Conservation (phyloP, 768 basidiomycete species). For the Gyrodon lividus region DNA sequence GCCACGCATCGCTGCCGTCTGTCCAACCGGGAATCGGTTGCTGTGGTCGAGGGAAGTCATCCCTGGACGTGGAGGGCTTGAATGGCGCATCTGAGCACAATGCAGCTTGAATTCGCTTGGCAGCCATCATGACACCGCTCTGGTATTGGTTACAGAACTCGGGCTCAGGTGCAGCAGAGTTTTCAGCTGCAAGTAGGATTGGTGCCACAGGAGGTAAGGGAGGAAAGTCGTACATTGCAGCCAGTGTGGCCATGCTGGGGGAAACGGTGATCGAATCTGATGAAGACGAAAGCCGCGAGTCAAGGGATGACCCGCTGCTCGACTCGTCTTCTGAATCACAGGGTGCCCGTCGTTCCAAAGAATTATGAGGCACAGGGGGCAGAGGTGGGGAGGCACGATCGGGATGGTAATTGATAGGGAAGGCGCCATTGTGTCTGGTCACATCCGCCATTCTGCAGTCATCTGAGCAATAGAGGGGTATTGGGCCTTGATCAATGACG, state of each 20-base stretch:
- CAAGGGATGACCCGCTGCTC: conserved; percentile 39
- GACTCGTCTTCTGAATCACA: conserved; percentile 43
- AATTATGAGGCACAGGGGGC: conserved; percentile 42
- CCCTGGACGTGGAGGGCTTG: conserved; percentile 36
- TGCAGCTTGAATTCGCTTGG: conserved; percentile 49
- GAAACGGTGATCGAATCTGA: conserved; percentile 21
- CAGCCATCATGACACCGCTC: conserved; percentile 70
- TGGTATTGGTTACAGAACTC: conserved; percentile 44
- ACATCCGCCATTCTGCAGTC: conserved; percentile 66
- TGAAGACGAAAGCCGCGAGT: conserved; percentile 29
- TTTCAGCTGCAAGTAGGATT: conserved; percentile 26
- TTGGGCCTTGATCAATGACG: conserved; percentile 78
- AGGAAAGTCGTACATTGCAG: conserved; percentile 45
- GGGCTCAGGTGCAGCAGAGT: conserved; percentile 23
- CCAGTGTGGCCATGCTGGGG: conserved; percentile 38
- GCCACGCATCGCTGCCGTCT: conserved; percentile 65
- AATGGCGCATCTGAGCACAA: conserved; percentile 40
- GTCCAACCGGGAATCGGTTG: conserved; percentile 65
- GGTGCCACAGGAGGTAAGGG: conserved; percentile 55
- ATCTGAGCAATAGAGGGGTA: conserved; percentile 82
- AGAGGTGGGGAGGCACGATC: conserved; percentile 40
- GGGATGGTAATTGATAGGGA: conserved; percentile 50
- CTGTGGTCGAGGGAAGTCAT: conserved; percentile 34
- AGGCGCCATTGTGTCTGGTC: conserved; percentile 37
- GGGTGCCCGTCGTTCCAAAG: conserved; percentile 24